Evolutionary conservation across 805 yeast genomes (phyloP).

Genomic region (Yarrowia deformans): DNA sequence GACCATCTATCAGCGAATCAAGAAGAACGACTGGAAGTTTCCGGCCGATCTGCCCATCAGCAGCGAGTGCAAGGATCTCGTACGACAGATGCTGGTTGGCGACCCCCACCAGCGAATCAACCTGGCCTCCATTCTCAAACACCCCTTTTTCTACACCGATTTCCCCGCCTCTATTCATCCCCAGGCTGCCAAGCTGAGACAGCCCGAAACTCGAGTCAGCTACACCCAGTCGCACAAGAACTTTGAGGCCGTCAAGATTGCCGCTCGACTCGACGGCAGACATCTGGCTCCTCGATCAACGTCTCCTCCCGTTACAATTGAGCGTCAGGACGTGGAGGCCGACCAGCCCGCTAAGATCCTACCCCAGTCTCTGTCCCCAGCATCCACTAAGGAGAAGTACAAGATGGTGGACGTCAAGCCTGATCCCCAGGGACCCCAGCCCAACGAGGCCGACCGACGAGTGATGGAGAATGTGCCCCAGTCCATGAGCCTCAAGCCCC

Average conservation of each 20-base stretch:
- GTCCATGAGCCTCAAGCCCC: slow-evolving; percentile 17
- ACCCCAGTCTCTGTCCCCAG: slow-evolving; percentile 92
- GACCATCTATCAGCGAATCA: slow-evolving; percentile 89
- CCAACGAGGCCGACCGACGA: slow-evolving; percentile 25
- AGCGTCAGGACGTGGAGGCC: slow-evolving; percentile 53
- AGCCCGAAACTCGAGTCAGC: slow-evolving; percentile 12
- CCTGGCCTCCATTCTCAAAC: slow-evolving; percentile 76
- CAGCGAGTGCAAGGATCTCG: slow-evolving; percentile 73
- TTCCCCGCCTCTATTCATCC: slow-evolving; percentile 74
- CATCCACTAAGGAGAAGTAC: slow-evolving; percentile 86
- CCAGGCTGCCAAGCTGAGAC: slow-evolving; percentile 10
- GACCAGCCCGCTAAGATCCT: slow-evolving; percentile 58
- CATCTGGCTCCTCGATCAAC: slow-evolving; percentile 23
- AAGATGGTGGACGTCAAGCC: slow-evolving; percentile 53
- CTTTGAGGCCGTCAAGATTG: slow-evolving; percentile 68
- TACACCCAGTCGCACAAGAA: slow-evolving; percentile 60
- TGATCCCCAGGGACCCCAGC: neutral
- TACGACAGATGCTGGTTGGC: slow-evolving; percentile 69
- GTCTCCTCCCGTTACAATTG: slow-evolving; percentile 43
- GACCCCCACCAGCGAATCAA: slow-evolving; percentile 85
- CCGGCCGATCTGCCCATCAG: slow-evolving; percentile 73
- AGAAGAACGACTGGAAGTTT: slow-evolving; percentile 77
- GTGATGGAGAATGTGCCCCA: slow-evolving; percentile 30
- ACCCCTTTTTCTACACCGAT: slow-evolving; percentile 85
- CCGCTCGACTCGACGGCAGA: slow-evolving; percentile 59